Percentiles rank a stretch among this genome's conserved stretches.
phyloP scores from a whole-genome alignment of 2,329 filamentous ascomycete species.

The Nakataea oryzae region DNA sequence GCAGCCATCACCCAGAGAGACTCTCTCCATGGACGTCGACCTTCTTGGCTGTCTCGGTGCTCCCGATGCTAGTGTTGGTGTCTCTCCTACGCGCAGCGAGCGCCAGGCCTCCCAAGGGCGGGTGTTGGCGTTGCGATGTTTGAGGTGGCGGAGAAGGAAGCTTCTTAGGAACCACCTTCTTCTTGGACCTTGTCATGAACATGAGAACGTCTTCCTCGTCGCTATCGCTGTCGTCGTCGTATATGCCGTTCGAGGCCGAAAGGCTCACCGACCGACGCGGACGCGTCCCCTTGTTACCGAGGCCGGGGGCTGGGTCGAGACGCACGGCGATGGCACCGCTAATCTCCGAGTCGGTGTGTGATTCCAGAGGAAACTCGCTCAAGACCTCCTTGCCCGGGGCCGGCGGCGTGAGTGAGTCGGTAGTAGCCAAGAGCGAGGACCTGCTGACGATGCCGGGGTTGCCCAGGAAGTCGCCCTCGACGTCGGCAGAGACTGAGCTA shows the following conservation, averaged over 20 bases:
- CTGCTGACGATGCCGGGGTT: conserved; percentile 34
- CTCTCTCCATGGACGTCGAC: conserved; percentile 13
- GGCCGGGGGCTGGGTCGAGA: conserved; percentile 9
- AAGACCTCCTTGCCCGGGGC: conserved; percentile 35
- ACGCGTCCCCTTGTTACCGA: background rate
- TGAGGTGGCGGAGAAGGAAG: background rate
- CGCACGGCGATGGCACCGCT: conserved; percentile 16
- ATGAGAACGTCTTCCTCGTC: conserved; percentile 44
- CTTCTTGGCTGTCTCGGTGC: conserved; percentile 55
- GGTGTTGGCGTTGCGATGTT: conserved; percentile 9
- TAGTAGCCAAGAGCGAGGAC: conserved; percentile 36
- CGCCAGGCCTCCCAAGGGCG: conserved; percentile 15
- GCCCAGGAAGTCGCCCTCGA: conserved; percentile 48
- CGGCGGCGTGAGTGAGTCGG: conserved; percentile 44
- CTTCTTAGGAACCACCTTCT: conserved; percentile 11
- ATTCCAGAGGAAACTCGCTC: conserved; percentile 34
- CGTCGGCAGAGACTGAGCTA: conserved; percentile 53
- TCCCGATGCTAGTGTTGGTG: conserved; percentile 50
- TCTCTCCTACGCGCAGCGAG: conserved; percentile 30
- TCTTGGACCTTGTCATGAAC: conserved; percentile 42
- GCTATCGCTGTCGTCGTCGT: conserved; percentile 38
- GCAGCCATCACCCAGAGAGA: background rate
- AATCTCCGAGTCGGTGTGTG: conserved; percentile 12
- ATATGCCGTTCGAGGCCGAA: background rate
- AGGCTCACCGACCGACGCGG: background rate